Conservation (phyloP, 345 rosid species). For the Mangifera indica region DNA sequence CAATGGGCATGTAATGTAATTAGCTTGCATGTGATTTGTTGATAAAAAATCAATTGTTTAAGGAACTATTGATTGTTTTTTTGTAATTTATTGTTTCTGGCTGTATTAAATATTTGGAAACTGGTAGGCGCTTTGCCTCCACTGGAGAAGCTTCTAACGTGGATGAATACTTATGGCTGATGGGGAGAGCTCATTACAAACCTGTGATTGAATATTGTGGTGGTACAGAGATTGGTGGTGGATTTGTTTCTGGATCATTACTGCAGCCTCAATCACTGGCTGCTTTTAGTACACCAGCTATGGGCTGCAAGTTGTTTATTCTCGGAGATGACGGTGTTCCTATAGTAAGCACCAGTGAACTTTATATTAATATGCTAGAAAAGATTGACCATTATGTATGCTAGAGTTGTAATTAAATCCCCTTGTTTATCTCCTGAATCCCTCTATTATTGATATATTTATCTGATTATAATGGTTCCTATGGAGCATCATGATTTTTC, state of each 20-base stretch:
- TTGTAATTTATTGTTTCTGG: constrained; percentile 20
- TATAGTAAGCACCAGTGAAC: constrained; percentile 51
- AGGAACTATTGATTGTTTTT: constrained; percentile 6
- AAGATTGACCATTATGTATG: constrained; percentile 4
- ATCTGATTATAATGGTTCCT: not conserved
- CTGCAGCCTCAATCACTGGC: constrained; percentile 85
- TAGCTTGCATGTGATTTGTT: constrained; percentile 4
- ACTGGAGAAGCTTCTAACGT: constrained; percentile 96
- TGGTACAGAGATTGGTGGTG: constrained; percentile 96
- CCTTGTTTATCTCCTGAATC: not conserved
- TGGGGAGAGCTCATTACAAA: constrained; percentile 88
- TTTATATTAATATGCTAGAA: constrained; percentile 3
- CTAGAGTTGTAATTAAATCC: not conserved
- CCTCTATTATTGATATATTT: not conserved
- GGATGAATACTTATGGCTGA: constrained; percentile 92
- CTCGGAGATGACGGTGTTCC: constrained; percentile 69
- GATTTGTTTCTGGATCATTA: constrained; percentile 77
- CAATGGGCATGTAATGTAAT: not conserved
- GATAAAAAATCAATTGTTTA: not conserved
- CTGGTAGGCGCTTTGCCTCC: constrained; percentile 79
- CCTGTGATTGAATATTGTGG: constrained; percentile 97
- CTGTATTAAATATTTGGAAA: constrained; percentile 26
- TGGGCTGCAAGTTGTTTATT: constrained; percentile 90
- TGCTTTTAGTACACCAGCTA: constrained; percentile 89
- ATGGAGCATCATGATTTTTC: not conserved